Evolutionary conservation across 2,329 filamentous ascomycete genomes (phyloP).

Genomic region (Neopestalotiopsis rosae): DNA sequence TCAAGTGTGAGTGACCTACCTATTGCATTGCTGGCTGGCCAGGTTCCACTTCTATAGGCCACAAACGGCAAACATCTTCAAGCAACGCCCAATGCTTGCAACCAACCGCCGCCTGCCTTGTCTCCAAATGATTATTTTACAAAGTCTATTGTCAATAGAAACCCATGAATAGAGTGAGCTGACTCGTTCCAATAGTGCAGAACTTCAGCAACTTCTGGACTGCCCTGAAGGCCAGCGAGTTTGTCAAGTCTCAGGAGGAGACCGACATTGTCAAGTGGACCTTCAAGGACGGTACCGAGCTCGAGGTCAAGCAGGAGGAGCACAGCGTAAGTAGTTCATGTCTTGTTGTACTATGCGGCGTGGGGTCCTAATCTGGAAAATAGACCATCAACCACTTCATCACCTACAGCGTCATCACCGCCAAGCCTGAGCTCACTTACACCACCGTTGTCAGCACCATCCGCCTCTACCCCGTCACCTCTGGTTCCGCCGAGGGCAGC

Average conservation of each 20-base stretch:
- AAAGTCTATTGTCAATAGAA: no score
- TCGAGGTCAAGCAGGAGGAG: constrained; percentile 79
- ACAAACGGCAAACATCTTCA: not conserved
- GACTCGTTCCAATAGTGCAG: constrained; percentile 47
- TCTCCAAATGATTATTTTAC: not conserved
- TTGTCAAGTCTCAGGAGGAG: constrained; percentile 68
- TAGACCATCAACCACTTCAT: constrained; percentile 76
- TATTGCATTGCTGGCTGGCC: not conserved
- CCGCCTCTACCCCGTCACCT: constrained; percentile 69
- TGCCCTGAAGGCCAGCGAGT: constrained; percentile 65
- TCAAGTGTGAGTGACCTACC: constrained; percentile 57
- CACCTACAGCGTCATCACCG: constrained; percentile 74
- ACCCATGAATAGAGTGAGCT: constrained; percentile 10
- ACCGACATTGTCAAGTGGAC: constrained; percentile 73
- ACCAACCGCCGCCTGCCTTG: not conserved
- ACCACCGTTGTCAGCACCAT: constrained; percentile 71
- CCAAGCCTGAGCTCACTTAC: constrained; percentile 69
- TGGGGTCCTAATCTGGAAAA: not conserved
- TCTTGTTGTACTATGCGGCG: not conserved
- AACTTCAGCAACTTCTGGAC: constrained; percentile 72
- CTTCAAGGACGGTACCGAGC: constrained; percentile 71
- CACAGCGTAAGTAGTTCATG: constrained; percentile 60
- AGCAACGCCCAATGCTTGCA: not conserved
- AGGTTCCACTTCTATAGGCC: not conserved
- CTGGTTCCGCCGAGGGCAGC: constrained; percentile 65